A percentile compares a stretch with the other conserved stretches of the same genome.
Conservation (phyloP, 108 stramenopile genomes). For the Cyclotella cryptica region DNA sequence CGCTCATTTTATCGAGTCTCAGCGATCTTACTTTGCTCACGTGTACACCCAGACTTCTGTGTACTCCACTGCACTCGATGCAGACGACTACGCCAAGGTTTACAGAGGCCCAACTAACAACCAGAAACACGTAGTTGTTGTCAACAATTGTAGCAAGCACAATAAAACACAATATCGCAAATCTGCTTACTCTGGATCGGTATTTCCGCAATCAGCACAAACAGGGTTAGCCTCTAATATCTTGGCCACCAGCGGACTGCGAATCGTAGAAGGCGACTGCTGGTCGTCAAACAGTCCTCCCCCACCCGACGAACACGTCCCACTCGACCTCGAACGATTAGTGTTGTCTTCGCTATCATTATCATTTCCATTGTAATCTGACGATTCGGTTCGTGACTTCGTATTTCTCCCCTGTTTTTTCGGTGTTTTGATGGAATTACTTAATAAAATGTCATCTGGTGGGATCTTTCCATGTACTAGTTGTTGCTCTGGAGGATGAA, state of each 20-base stretch:
- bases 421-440: slow-evolving; percentile 19
- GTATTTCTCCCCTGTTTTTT: slow-evolving; percentile 26
- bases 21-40: slow-evolving; percentile 92
- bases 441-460: slow-evolving; percentile 44
- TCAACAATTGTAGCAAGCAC: neutral
- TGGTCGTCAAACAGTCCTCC: slow-evolving; percentile 8
- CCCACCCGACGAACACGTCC: slow-evolving; percentile 3
- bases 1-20: slow-evolving; percentile 73
- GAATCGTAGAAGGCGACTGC: slow-evolving; percentile 24
- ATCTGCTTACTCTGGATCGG: slow-evolving; percentile 62
- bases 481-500: slow-evolving; percentile 57
- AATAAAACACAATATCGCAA: neutral
- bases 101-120: slow-evolving; percentile 71
- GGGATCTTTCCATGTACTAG: slow-evolving; percentile 71
- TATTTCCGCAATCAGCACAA: slow-evolving; percentile 86
- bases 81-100: slow-evolving; percentile 93
- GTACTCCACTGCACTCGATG: slow-evolving; percentile 98
- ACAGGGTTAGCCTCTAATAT: slow-evolving; percentile 71
- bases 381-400: slow-evolving; percentile 47
- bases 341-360: slow-evolving; percentile 27
- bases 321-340: slow-evolving; percentile 17
- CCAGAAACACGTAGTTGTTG: neutral
- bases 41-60: slow-evolving; percentile 96
- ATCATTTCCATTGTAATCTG: slow-evolving; percentile 51
- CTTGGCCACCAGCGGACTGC: slow-evolving; percentile 55